Evolutionary conservation across 169 alveolate species (phyloP).

Genomic region (Eimeria necatrix): DNA sequence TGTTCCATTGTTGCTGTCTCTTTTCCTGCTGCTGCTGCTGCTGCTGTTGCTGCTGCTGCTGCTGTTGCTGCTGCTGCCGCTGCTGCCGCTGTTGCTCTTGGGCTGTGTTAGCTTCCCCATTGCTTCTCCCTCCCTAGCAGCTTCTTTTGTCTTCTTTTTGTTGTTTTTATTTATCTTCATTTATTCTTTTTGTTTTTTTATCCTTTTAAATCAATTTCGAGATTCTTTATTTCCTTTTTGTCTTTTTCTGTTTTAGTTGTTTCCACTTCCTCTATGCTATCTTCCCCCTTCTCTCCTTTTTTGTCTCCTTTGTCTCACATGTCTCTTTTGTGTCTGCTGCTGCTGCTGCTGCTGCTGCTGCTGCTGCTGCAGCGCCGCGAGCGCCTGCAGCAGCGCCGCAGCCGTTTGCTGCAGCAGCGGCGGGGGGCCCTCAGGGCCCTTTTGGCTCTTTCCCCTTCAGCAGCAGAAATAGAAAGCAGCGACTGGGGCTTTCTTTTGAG

Average conservation of each 20-base stretch:
- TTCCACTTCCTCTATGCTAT: not conserved
- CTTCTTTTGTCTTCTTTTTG: not conserved
- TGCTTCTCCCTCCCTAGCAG: not conserved
- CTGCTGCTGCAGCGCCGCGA: not conserved
- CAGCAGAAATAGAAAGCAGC: not conserved
- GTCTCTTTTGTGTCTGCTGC: too few relatives aligned
- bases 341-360: too few relatives aligned
- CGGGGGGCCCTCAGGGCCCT: not conserved
- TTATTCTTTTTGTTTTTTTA: too few relatives aligned
- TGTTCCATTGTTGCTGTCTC: too few relatives aligned
- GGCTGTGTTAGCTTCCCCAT: not conserved
- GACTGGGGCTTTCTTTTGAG: not conserved
- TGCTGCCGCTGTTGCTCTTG: not conserved
- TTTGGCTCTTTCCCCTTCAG: not conserved
- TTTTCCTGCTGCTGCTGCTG: too few relatives aligned
- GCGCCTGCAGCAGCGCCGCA: not conserved
- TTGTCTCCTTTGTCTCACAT: not conserved
- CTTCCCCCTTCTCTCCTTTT: not conserved
- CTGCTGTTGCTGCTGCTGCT: not conserved
- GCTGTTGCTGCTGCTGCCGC: not conserved
- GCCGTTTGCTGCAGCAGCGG: not conserved
- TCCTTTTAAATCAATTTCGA: not conserved
- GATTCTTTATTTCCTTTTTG: too few relatives aligned
- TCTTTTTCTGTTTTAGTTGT: not conserved
- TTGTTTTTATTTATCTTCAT: not conserved